A percentile compares a stretch with the other conserved stretches of the same genome.
Conservation (phyloP, 2,329 filamentous ascomycete species). For the Aspergillus glaucus region DNA sequence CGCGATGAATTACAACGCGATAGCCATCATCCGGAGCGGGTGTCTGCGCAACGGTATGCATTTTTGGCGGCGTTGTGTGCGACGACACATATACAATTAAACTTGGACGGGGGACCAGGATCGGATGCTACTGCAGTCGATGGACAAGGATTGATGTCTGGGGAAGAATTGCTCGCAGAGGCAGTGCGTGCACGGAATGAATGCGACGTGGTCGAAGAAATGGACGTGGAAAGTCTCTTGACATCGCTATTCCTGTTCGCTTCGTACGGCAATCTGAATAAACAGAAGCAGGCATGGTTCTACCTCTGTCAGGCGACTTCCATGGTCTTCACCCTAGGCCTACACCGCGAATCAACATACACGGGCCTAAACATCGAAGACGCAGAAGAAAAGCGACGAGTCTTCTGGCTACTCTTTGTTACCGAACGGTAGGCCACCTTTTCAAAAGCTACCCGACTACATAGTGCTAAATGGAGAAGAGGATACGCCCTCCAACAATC, state of each 20-base stretch:
- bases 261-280: conserved; percentile 63
- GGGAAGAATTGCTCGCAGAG: conserved; percentile 62
- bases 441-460: neutral
- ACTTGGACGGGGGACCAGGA: conserved; percentile 27
- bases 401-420: conserved; percentile 69
- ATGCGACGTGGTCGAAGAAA: conserved; percentile 35
- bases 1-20: conserved; percentile 29
- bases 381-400: conserved; percentile 56
- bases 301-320: conserved; percentile 71
- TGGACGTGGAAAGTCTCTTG: conserved; percentile 42
- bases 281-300: conserved; percentile 73
- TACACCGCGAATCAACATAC: conserved; percentile 48
- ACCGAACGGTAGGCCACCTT: conserved; percentile 55
- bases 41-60: conserved; percentile 33
- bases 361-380: conserved; percentile 44
- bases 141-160: conserved; percentile 54
- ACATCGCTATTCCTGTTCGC: conserved; percentile 77
- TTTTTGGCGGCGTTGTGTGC: conserved; percentile 38
- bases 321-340: conserved; percentile 43
- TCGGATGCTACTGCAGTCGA: conserved; percentile 46
- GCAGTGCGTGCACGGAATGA: conserved; percentile 41
- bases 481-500: conserved; percentile 66
- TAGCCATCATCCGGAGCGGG: conserved; percentile 50
- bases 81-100: conserved; percentile 41
- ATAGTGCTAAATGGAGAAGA: conserved; percentile 30